Base-by-base conservation (phyloP, 352 stramenopile genomes). In the Phytophthora syringae region DNA sequence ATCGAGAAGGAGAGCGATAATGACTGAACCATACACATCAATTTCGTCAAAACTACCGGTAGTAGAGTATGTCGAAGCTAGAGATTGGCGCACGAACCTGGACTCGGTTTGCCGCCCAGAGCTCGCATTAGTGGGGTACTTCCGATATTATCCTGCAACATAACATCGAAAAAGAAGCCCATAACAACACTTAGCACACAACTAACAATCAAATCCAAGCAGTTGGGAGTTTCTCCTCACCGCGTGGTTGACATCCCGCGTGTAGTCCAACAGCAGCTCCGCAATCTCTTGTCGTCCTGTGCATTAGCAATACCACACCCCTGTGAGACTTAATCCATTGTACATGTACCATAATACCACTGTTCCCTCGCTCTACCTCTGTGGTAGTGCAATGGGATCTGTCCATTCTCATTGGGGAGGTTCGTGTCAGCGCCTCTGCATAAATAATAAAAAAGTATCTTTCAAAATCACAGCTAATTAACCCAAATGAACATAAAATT, bases 361-460 rank as follows among this genome's bases (percentile, higher is more conserved):
- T 12, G 18, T 2, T 49, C 5, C 12, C n/a, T 7, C 20, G 11
- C 20, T 25, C 7, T 58, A 87, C 82, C 82, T 80, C 79, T 76
- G 62, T 93, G 82, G 70, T 93, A 91, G 47, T 93, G 84, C 55
- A 93, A 63, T 6, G 84, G 74, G 40, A 91, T 76, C 59, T 93
- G 84, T 47, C 79, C 82, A 40, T 89, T 91, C 36, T 89, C 80
- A 37, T 93, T 93, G 51, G 72, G 52, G 21, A 90, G 61, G 53
- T 93, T 91, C 3, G 82, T 76, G 52, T 91, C 70, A 1, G 82
- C 84, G 15, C 80, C 79, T 61, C 84, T 52, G 21, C 34, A 22
- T 37, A 48, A 66, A 27, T 40, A 50, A 21, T 30, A 60, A 22
- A 40, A 51, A 5, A 50, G 34, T 24, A 47, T 1, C 39, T 1